Percentiles rank a stretch among this genome's conserved stretches.
Evolutionary conservation across 2,329 filamentous ascomycete species (phyloP).

Genomic region (Fusarium liriodendri): DNA sequence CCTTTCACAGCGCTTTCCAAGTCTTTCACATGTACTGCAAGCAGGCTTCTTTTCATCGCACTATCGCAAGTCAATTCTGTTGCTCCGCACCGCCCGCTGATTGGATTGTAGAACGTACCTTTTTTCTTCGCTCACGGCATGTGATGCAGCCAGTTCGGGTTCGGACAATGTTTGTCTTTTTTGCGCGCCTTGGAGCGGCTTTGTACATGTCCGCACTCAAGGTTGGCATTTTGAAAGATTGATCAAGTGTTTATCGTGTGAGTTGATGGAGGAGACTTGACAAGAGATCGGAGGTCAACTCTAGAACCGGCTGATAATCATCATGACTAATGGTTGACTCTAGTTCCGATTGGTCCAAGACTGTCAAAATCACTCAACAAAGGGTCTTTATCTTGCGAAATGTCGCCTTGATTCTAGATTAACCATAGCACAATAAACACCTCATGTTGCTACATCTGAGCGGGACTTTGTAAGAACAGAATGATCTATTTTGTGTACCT

Average conservation of each 20-base stretch:
- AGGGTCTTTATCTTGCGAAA: background rate
- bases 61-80: background rate
- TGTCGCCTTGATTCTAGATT: background rate
- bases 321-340: background rate
- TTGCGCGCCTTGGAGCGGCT: slow-evolving; percentile 30
- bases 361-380: background rate
- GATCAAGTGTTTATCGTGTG: background rate
- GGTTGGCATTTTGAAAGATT: background rate
- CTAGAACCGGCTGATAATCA: background rate
- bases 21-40: slow-evolving; percentile 19
- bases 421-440: background rate
- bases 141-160: slow-evolving; percentile 31
- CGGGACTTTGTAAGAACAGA: background rate
- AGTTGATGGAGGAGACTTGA: background rate
- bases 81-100: background rate
- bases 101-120: slow-evolving; percentile 9
- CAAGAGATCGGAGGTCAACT: background rate
- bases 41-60: slow-evolving; percentile 26
- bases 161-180: slow-evolving; percentile 39
- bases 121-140: slow-evolving; percentile 30
- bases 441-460: background rate
- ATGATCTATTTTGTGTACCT: background rate
- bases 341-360: background rate
- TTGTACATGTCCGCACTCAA: slow-evolving; percentile 33
- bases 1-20: slow-evolving; percentile 13